Base-by-base conservation (phyloP, 2,329 filamentous ascomycete genomes). In the Trichoderma simmonsii region DNA sequence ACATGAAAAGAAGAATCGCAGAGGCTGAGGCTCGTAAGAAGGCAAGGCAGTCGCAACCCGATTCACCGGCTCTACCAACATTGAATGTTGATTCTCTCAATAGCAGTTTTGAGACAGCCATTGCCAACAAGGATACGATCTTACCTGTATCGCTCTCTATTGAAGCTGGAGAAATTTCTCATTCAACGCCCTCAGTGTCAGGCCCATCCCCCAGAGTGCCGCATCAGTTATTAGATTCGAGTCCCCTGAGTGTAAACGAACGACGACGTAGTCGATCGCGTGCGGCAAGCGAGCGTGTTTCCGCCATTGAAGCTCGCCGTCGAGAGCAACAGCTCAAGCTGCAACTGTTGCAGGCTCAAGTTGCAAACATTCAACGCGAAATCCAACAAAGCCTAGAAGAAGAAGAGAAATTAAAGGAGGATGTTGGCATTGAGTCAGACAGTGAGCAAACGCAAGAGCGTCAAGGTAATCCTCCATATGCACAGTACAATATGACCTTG, bases 1-100 rank as follows among this genome's bases (percentile, higher is more conserved):
- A 86, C 67, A 86, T 91, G 82, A 90, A 88, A 77, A 83, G 83
- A 39, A 86, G 82, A 74, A 90, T 90, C 75, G 87, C 87, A 2
- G 85, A 89, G 75, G 86, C 86, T 18, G 88, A 90, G 77, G 87
- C 87, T 11, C 86, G 85, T 75, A 85, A 86, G 76, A 86, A 83
- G 75, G 80, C 81, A 61, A 85, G 83, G 73, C 75, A 72, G 32
- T 80, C 79, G 15, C 77, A 74, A 56, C 78, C 76, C 48, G 74
- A 74, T 5, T 82, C 82, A 3, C 78, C 80, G 6, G 80, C 74
- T 36, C 70, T 76, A 4, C 76, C 78, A 15, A 76, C 76, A 9
- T 77, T 75, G 3, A 75, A 77, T 54, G 59, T 71, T 15, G 76
- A 75, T 64, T 78, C 77, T 11, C 76, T 76, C 26, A 77, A 77